Evolutionary conservation across 1,284 basidiomycete species (phyloP), one percentile per base, ranked within the genome.

Genomic region (Phaffia rhodozyma): DNA sequence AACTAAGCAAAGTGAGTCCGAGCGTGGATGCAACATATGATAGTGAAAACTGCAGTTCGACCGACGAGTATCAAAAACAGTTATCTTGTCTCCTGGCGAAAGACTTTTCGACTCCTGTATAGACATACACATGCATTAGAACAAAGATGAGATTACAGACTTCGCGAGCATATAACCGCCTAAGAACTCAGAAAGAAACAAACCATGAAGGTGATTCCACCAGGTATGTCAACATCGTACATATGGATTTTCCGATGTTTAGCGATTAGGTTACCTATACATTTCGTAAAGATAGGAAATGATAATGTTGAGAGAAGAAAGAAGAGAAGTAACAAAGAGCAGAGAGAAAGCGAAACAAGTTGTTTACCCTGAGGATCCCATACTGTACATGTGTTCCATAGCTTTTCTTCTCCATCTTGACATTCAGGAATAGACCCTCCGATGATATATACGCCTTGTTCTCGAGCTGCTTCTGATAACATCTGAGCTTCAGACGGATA

Each of bases 341-440:
- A 34, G 27, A 16, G 25, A 51, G 30, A 7, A 29, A 29, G 5
- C 38, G 16, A 51, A 20, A 20, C 16, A 20, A 27, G 30, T 1
- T 11, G 60, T 60, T 13, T n/a, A 68, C 58, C 49, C 62, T 21
- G 62, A 83, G 85, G 84, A 0, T 87, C 86, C 69, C 80, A 83
- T 65, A 85, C 86, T 2, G 82, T 88, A 25, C 79, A 86, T 65
- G 70, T 79, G 58, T 79, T 81, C 4, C 84, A 87, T 75, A 84
- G 78, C 7, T 81, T 66, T 32, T 47, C 50, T 9, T 59, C 25
- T 9, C 65, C 64, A 2, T 56, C 60, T 13, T 51, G 49, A 11
- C 62, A 32, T 52, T 64, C 68, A 5, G 66, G 66, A 21, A 68
- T 67, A 3, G 63, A 66, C 2, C 68, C 68, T 13, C 66, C 68